Percentiles rank a stretch among this genome's conserved stretches.
phyloP scores from a whole-genome alignment of 257 asterid species.

The Solanum paucissectum region DNA sequence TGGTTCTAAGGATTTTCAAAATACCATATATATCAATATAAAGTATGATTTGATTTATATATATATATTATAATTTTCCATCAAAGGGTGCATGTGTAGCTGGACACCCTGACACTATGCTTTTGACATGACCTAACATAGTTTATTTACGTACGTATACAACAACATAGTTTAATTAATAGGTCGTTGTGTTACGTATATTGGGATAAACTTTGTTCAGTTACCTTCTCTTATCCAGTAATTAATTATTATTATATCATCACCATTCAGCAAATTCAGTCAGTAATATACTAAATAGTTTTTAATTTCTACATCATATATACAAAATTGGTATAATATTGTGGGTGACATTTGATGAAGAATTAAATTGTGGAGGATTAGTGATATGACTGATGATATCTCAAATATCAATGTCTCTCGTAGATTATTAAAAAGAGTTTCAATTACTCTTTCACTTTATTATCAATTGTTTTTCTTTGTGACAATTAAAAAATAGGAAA shows the following conservation, averaged over 20 bases:
- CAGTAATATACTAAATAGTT: neutral
- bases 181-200: neutral
- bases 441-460: neutral
- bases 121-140: neutral
- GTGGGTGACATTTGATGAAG: neutral
- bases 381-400: neutral
- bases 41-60: no score
- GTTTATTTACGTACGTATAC: neutral
- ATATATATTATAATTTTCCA: no score
- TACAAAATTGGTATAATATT: neutral
- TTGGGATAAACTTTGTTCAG: neutral
- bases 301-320: neutral
- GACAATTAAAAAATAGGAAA: neutral
- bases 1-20: no score
- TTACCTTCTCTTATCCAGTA: neutral
- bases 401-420: neutral
- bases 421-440: no score
- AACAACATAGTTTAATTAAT: neutral
- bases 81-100: no score
- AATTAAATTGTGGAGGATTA: neutral
- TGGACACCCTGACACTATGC: neutral
- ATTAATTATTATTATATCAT: neutral
- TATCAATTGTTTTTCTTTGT: neutral
- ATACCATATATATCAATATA: neutral
- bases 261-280: neutral